Evolutionary conservation across 176 grass and related monocot genomes (phyloP).

Genomic region (Cenchrus purpureus): DNA sequence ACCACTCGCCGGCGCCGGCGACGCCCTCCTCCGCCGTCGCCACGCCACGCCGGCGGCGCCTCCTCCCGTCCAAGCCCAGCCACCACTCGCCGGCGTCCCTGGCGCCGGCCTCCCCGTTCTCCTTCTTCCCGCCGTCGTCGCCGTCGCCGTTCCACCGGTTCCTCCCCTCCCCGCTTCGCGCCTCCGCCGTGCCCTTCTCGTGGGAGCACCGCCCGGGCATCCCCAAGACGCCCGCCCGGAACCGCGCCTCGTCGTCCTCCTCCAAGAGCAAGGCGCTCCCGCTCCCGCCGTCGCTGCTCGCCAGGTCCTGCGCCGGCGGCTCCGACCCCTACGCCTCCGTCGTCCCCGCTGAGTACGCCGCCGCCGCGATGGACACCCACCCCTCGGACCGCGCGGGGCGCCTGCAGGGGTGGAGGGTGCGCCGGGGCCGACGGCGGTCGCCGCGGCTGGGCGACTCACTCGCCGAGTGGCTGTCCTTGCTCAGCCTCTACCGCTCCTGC

Average conservation of each 20-base stretch:
- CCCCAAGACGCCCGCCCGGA: constrained; percentile 48
- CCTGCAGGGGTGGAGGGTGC: not conserved
- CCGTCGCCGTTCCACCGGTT: constrained; percentile 46
- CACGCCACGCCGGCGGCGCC: constrained; percentile 16
- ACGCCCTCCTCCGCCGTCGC: not conserved
- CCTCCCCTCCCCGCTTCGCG: constrained; percentile 48
- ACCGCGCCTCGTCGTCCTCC: not conserved
- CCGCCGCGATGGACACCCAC: not conserved
- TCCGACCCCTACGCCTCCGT: constrained; percentile 43
- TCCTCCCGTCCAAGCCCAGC: constrained; percentile 14
- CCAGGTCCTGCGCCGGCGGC: constrained; percentile 30
- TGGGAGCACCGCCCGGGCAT: constrained; percentile 67
- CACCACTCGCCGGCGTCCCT: not conserved
- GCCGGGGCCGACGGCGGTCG: constrained; percentile 4
- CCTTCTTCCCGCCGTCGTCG: constrained; percentile 25
- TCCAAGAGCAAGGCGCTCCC: constrained; percentile 46
- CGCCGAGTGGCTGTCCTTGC: constrained; percentile 43
- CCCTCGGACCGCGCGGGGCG: not conserved
- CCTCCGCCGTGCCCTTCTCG: constrained; percentile 55
- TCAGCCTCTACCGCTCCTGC: constrained; percentile 63
- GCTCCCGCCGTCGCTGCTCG: constrained; percentile 53
- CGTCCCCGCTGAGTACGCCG: constrained; percentile 46
- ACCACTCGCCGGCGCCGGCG: constrained; percentile 20
- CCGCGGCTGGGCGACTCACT: constrained; percentile 30
- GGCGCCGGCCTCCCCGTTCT: constrained; percentile 22